Conservation (phyloP, 805 yeast genomes). For the Cyberlindnera maritima region DNA sequence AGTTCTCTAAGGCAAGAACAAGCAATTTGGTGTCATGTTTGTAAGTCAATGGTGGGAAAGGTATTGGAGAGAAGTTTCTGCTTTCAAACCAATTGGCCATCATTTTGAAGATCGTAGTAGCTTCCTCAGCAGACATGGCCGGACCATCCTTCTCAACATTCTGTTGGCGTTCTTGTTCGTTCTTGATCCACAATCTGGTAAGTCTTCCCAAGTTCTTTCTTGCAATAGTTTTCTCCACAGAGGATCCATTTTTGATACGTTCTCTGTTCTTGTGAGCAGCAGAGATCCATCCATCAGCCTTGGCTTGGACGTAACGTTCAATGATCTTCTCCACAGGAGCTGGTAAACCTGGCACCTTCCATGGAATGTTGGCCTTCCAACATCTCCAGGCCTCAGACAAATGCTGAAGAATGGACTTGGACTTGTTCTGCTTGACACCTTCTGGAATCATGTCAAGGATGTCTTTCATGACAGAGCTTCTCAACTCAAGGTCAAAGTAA, state of each 20-base stretch:
- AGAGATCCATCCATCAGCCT: conserved; percentile 95
- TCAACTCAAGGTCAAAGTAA: conserved; percentile 85
- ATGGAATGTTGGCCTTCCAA: conserved; percentile 98
- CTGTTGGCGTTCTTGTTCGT: conserved; percentile 87
- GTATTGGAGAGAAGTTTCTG: conserved; percentile 79
- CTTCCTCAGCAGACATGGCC: conserved; percentile 79
- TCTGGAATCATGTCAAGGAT: conserved; percentile 97
- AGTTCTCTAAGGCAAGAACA: conserved; percentile 82
- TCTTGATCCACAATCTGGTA: conserved; percentile 87
- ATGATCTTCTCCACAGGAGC: conserved; percentile 84
- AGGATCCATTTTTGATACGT: conserved; percentile 81
- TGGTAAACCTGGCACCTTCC: conserved; percentile 97
- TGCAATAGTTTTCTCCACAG: conserved; percentile 91
- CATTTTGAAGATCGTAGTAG: conserved; percentile 79
- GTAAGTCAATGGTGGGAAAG: conserved; percentile 89
- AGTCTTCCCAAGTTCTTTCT: conserved; percentile 90
- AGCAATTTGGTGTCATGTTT: conserved; percentile 91
- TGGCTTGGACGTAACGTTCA: conserved; percentile 86
- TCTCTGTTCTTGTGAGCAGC: conserved; percentile 93
- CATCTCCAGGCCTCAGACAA: conserved; percentile 98
- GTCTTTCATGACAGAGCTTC: conserved; percentile 95
- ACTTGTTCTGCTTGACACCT: conserved; percentile 81
- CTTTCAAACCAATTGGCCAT: conserved; percentile 91
- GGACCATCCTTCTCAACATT: conserved; percentile 84
- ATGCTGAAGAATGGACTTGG: conserved; percentile 87